These are phyloP conservation scores for Asclepias syriaca DNA, from an alignment of 257 asterid species.

Conservation along the genomic window DNA sequence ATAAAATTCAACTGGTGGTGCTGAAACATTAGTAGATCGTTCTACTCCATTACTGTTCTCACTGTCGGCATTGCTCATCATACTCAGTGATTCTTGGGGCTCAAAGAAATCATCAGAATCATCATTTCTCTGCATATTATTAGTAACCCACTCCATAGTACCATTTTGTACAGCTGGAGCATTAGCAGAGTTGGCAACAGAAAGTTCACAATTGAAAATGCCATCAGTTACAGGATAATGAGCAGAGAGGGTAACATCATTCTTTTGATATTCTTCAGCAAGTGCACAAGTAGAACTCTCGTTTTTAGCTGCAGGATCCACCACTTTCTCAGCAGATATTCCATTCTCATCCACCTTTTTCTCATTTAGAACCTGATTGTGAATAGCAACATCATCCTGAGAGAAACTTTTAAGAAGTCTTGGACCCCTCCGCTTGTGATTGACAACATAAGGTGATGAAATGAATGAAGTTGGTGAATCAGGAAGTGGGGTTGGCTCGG, in stretches of 20 bases:
- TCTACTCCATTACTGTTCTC: conserved; percentile 48
- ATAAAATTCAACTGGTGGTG: conserved; percentile 69
- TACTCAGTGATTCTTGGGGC: conserved; percentile 59
- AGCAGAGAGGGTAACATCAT: conserved; percentile 17
- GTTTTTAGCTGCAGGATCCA: conserved; percentile 25
- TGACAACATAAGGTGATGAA: conserved; percentile 81
- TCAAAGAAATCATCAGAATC: conserved; percentile 55
- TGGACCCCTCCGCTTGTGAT: conserved; percentile 94
- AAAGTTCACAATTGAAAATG: conserved; percentile 17
- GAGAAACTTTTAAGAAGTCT: conserved; percentile 77
- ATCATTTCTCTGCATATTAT: conserved; percentile 36
- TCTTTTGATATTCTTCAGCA: conserved; percentile 23
- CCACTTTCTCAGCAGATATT: conserved; percentile 23
- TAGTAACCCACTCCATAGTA: conserved; percentile 25
- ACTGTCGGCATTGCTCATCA: conserved; percentile 50
- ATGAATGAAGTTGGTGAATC: conserved; percentile 86
- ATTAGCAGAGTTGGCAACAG: conserved; percentile 20
- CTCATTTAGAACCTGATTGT: conserved; percentile 27
- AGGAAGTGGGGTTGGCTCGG: conserved; percentile 76
- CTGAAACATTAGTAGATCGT: conserved; percentile 33
- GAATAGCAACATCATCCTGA: conserved; percentile 53
- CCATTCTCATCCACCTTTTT: conserved; percentile 37
- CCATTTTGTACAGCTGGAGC: conserved; percentile 33
- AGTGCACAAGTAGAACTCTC: conserved; percentile 21
- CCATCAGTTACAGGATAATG: conserved; percentile 28